Evolutionary conservation across 495 filamentous ascomycete genomes (phyloP), one percentile per base, ranked within the genome.

Genomic region (Apiosordaria backusii): DNA sequence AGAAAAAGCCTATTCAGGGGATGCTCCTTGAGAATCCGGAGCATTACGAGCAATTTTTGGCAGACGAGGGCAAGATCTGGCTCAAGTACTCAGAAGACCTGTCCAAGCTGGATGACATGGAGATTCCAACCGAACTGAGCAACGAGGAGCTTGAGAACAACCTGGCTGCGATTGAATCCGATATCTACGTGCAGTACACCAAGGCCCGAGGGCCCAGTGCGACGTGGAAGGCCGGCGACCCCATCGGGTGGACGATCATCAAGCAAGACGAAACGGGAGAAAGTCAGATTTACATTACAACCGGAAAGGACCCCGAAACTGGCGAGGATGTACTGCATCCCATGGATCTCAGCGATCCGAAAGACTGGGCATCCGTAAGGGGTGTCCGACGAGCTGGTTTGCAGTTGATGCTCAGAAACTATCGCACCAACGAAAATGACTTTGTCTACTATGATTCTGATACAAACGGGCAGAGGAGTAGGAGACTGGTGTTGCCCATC

Each of bases 311-410:
- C 19, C 52, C 55, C 10, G 10, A 9, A n/a, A 71, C 62, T n/a
- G 61, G 63, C 35, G 18, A 25, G 0, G 63, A 27, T 15, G 2
- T 53, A 7, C 69, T 75, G 29, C 27, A 60, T 21, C 9, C 9
- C 4, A 45, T 45, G 35, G 35, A 45, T 13, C 35, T 45, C 35
- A 45, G 35, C 35, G 35, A 45, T 45, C 35, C 35, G 3, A 45
- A 13, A 45, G 35, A 45, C 35, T 74, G 66, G 59, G 74, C 70
- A 22, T 55, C 21, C 9, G 68, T 74, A 54, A 77, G 76, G 50
- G 80, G 78, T 4, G 77, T 75, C 68, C 73, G 76, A 21, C 74
- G 80, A 45, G 79, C 77, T 4, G 79, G 74, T 16, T 69, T 82
- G 22, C 78, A 80, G 50, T 73, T 75, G 24, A 72, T 72, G 53